Evolutionary conservation across 768 basidiomycete species (phyloP).

Genomic region (Asterophora parasitica): DNA sequence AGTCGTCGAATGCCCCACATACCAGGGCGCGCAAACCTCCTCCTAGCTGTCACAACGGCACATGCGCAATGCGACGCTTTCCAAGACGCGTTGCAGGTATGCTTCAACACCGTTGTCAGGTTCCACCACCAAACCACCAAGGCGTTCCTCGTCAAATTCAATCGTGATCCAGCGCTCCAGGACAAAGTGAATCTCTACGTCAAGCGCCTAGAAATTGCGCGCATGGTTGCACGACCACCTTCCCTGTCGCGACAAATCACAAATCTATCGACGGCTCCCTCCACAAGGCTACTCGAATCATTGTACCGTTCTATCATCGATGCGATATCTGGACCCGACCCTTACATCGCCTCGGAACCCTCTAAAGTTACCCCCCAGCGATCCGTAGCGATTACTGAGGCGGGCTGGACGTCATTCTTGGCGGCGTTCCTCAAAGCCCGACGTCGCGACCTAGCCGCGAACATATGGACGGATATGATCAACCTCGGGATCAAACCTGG

Average conservation of each 20-base stretch:
- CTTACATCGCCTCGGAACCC: slow-evolving; percentile 48
- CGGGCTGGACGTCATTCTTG: slow-evolving; percentile 63
- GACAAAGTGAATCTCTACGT: slow-evolving; percentile 41
- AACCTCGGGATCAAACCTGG: slow-evolving; percentile 45
- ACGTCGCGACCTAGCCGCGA: slow-evolving; percentile 51
- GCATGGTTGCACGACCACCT: slow-evolving; percentile 44
- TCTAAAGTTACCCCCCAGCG: slow-evolving; percentile 31
- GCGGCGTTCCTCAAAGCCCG: slow-evolving; percentile 56
- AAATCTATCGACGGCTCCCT: slow-evolving; percentile 35
- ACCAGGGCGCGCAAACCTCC: slow-evolving; percentile 33
- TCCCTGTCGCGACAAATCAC: slow-evolving; percentile 47
- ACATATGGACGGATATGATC: slow-evolving; percentile 66
- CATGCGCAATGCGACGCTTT: slow-evolving; percentile 58
- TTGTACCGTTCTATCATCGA: slow-evolving; percentile 49
- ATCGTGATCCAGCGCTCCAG: slow-evolving; percentile 29
- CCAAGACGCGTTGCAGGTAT: slow-evolving; percentile 43
- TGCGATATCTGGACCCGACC: slow-evolving; percentile 45
- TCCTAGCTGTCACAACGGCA: slow-evolving; percentile 56
- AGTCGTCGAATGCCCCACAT: slow-evolving; percentile 11
- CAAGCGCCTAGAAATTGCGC: slow-evolving; percentile 45
- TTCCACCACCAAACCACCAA: slow-evolving; percentile 30
- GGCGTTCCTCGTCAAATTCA: slow-evolving; percentile 36
- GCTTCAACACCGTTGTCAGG: slow-evolving; percentile 32
- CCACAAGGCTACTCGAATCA: slow-evolving; percentile 30
- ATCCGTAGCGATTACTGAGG: slow-evolving; percentile 49